Conservation (phyloP, 768 basidiomycete species). For the Hericium alpestre region DNA sequence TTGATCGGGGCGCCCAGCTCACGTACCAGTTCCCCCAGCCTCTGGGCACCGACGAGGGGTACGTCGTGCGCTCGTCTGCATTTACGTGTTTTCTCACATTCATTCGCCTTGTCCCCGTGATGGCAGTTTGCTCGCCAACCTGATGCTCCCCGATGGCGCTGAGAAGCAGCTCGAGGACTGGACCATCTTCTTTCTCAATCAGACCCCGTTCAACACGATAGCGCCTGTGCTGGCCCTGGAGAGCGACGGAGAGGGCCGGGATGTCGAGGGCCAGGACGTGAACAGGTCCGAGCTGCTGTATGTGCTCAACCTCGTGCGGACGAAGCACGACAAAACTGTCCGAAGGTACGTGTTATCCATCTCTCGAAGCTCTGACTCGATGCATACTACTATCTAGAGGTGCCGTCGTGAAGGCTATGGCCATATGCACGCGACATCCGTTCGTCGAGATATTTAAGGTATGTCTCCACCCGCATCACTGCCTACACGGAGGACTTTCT, state of each 20-base stretch:
- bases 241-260: slow-evolving; percentile 22
- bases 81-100: neutral
- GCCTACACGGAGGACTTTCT: neutral
- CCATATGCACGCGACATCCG: slow-evolving; percentile 86
- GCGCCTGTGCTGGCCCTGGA: slow-evolving; percentile 71
- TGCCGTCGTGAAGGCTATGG: slow-evolving; percentile 88
- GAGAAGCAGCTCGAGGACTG: slow-evolving; percentile 93
- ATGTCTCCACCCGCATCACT: slow-evolving; percentile 8
- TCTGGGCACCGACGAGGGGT: slow-evolving; percentile 92
- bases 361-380: neutral
- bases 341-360: slow-evolving; percentile 46
- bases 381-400: slow-evolving; percentile 42
- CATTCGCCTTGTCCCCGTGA: slow-evolving; percentile 5
- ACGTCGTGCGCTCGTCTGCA: slow-evolving; percentile 16
- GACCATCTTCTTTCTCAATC: slow-evolving; percentile 98
- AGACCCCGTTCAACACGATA: slow-evolving; percentile 81
- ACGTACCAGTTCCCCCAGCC: slow-evolving; percentile 95
- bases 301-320: slow-evolving; percentile 83
- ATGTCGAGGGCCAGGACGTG: slow-evolving; percentile 18
- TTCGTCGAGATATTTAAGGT: slow-evolving; percentile 97
- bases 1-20: slow-evolving; percentile 85
- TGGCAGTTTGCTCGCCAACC: slow-evolving; percentile 78
- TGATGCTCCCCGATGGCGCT: slow-evolving; percentile 98
- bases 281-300: slow-evolving; percentile 54
- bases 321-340: slow-evolving; percentile 79